Evolutionary conservation across 352 stramenopile species (phyloP).

Genomic region (Globisporangium sylvaticum): DNA sequence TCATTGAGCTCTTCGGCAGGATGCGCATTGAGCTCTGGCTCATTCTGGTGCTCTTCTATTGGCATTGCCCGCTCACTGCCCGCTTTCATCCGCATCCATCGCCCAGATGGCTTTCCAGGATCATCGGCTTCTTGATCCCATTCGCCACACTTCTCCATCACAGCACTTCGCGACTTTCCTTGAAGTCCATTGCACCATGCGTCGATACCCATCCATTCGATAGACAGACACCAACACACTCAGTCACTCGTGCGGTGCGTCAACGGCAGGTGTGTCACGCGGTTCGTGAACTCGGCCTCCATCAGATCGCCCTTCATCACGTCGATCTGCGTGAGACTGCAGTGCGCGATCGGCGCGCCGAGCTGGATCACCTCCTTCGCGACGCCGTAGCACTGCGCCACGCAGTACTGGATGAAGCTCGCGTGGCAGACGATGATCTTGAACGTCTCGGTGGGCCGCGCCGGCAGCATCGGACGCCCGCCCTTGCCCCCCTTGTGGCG

Average conservation of each 20-base stretch:
- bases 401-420: constrained; percentile 76
- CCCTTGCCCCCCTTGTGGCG: constrained; percentile 6
- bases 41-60: too few relatives aligned
- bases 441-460: constrained; percentile 43
- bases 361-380: constrained; percentile 76
- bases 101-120: too few relatives aligned
- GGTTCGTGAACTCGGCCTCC: constrained; percentile 52
- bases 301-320: constrained; percentile 44
- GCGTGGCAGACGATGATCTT: constrained; percentile 74
- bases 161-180: too few relatives aligned
- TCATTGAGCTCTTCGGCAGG: too few relatives aligned
- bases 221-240: constrained; percentile 3
- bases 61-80: too few relatives aligned
- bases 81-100: too few relatives aligned
- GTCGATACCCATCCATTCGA: too few relatives aligned
- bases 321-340: constrained; percentile 72
- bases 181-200: too few relatives aligned
- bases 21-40: too few relatives aligned
- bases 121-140: too few relatives aligned
- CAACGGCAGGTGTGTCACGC: constrained; percentile 61
- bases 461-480: neutral
- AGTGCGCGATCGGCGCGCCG: constrained; percentile 66
- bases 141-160: too few relatives aligned
- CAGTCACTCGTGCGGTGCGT: constrained; percentile 76
- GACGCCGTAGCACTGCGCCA: constrained; percentile 60